Conservation (phyloP, 441 rosid genomes). For the Jatropha podagrica region DNA sequence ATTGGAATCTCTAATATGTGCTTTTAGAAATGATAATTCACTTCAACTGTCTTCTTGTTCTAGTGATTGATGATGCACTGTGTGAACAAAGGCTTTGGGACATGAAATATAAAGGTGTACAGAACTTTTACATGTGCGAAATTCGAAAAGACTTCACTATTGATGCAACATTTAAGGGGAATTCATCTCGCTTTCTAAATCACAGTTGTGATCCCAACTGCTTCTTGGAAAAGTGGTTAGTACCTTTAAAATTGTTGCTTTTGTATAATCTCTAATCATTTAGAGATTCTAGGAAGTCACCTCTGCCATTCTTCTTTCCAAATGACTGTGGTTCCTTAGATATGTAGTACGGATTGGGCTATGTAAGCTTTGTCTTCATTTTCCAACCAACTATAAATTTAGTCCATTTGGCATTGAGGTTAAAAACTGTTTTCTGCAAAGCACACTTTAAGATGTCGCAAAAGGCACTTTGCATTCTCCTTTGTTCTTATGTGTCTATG, state of each 20-base stretch:
- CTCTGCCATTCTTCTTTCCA: background rate
- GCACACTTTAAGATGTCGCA: background rate
- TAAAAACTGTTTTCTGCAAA: background rate
- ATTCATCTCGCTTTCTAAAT: constrained; percentile 85
- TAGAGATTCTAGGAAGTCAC: background rate
- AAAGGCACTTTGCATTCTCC: background rate
- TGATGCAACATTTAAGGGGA: constrained; percentile 97
- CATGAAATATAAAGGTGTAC: constrained; percentile 79
- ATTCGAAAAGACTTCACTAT: constrained; percentile 90
- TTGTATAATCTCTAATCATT: background rate
- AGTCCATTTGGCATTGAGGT: background rate
- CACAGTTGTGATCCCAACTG: constrained; percentile 95
- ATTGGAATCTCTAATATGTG: background rate
- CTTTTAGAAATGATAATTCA: constrained; percentile 3
- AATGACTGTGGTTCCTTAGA: background rate
- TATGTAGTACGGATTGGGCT: background rate
- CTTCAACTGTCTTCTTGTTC: constrained; percentile 24
- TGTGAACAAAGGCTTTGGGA: constrained; percentile 98
- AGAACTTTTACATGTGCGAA: constrained; percentile 97
- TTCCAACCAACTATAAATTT: too few species aligned
- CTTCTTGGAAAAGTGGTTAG: constrained; percentile 86
- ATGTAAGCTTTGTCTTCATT: too few species aligned
- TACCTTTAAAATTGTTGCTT: constrained; percentile 13
- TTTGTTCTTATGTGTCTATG: background rate
- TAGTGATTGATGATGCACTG: constrained; percentile 85